Percentiles rank a stretch among this genome's conserved stretches.
phyloP scores from a whole-genome alignment of 2,329 filamentous ascomycete species.

The Aureobasidium zeae region DNA sequence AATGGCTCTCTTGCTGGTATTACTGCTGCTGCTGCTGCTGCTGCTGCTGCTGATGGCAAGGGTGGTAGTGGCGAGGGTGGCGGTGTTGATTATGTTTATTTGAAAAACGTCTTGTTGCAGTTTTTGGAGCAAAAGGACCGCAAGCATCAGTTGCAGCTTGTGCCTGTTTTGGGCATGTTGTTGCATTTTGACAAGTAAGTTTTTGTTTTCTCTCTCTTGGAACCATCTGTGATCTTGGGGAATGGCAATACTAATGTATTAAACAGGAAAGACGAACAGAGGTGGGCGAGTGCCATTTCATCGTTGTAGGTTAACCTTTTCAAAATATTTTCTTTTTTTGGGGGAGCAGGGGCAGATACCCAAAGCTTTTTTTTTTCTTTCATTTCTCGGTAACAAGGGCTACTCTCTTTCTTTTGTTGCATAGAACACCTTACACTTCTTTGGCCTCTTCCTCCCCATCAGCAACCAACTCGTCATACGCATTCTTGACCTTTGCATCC shows the following conservation, averaged over 20 bases:
- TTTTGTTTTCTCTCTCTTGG: constrained; percentile 19
- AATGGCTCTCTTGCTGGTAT: too few species aligned
- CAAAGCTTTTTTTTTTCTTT: too few species aligned
- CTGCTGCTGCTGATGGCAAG: constrained; percentile 16
- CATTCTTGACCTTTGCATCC: constrained; percentile 4
- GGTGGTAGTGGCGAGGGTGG: constrained; percentile 15
- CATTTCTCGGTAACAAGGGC: too few species aligned
- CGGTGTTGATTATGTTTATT: constrained; percentile 51
- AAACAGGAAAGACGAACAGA: constrained; percentile 64
- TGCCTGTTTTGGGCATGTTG: constrained; percentile 67
- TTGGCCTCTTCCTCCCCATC: background rate
- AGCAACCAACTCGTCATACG: background rate
- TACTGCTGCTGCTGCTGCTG: too few species aligned
- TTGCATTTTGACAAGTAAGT: constrained; percentile 68
- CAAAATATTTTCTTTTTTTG: too few species aligned
- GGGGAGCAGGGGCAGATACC: too few species aligned
- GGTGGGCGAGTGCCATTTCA: constrained; percentile 69
- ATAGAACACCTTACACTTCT: too few species aligned
- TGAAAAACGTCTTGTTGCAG: constrained; percentile 73
- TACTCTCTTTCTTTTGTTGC: too few species aligned
- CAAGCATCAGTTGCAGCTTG: constrained; percentile 63
- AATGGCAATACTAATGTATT: constrained; percentile 17
- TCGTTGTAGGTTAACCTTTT: too few species aligned
- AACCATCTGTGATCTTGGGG: too few species aligned
- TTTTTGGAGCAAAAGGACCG: constrained; percentile 75